Conservation (phyloP, 164 flowering plant species). For the Taxillus chinensis region DNA sequence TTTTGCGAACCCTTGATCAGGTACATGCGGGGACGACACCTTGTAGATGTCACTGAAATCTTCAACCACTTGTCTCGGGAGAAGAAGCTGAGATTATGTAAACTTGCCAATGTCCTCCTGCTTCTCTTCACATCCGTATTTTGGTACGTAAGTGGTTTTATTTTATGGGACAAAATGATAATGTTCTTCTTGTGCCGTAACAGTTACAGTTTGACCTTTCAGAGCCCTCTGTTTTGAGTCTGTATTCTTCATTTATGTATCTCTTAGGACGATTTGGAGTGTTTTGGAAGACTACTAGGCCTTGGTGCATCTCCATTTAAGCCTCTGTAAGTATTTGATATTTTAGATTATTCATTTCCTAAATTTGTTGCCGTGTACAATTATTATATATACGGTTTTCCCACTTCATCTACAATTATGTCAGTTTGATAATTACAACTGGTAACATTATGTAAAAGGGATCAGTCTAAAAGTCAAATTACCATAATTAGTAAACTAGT, state of each 20-base stretch:
- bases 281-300: not conserved
- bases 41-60: constrained; percentile 2
- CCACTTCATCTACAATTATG: no score
- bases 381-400: no score
- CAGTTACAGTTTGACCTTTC: not conserved
- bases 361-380: no score
- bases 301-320: not conserved
- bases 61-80: not conserved
- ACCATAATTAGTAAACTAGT: no score
- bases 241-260: not conserved
- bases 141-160: not conserved
- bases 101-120: not conserved
- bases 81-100: not conserved
- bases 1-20: not conserved
- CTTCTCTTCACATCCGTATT: constrained; percentile 1
- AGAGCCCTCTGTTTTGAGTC: not conserved
- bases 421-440: no score
- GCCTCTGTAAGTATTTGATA: not conserved
- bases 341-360: no score
- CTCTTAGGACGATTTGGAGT: constrained; percentile 2
- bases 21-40: not conserved
- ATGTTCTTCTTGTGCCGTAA: not conserved
- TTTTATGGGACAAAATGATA: not conserved
- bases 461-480: no score
- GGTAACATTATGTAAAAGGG: no score